phyloP scores from a whole-genome alignment of 2,329 filamentous ascomycete genomes.

The Bertia moriformis region DNA sequence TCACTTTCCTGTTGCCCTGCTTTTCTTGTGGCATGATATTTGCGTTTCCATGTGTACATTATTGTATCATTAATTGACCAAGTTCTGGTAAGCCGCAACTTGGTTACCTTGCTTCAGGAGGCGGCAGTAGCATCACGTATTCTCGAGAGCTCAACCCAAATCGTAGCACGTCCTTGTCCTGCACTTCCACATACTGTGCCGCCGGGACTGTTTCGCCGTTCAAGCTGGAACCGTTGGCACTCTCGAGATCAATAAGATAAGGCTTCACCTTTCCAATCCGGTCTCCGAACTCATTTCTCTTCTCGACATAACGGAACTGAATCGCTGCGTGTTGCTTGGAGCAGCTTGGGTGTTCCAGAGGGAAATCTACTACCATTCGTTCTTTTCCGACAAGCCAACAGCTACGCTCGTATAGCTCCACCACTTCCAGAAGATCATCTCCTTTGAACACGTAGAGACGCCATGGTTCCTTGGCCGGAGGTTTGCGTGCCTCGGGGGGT shows the following conservation, averaged over 20 bases:
- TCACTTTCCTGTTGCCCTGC: too few species aligned
- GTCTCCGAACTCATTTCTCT: constrained; percentile 50
- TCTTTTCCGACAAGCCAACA: constrained; percentile 60
- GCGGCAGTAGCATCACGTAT: constrained; percentile 55
- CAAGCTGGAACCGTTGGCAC: constrained; percentile 53
- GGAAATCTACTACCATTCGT: constrained; percentile 46
- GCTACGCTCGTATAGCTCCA: constrained; percentile 43
- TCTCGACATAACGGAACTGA: constrained; percentile 53
- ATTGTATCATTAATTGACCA: too few species aligned
- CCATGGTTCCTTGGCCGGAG: constrained; percentile 46
- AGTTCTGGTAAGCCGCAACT: too few species aligned
- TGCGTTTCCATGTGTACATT: too few species aligned
- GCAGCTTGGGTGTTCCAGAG: constrained; percentile 54
- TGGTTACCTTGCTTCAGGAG: too few species aligned
- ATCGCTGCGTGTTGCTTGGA: constrained; percentile 62
- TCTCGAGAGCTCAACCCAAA: constrained; percentile 58
- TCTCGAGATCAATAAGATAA: constrained; percentile 60
- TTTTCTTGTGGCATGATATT: too few species aligned
- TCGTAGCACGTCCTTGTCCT: constrained; percentile 52
- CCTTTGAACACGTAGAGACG: constrained; percentile 62
- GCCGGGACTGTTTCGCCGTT: constrained; percentile 44
- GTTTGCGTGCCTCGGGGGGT: constrained; percentile 56
- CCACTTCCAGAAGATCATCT: constrained; percentile 44
- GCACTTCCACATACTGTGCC: constrained; percentile 50
- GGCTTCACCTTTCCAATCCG: constrained; percentile 42